phyloP scores from a whole-genome alignment of 345 rosid species.

The Diplotaxis tenuifolia region DNA sequence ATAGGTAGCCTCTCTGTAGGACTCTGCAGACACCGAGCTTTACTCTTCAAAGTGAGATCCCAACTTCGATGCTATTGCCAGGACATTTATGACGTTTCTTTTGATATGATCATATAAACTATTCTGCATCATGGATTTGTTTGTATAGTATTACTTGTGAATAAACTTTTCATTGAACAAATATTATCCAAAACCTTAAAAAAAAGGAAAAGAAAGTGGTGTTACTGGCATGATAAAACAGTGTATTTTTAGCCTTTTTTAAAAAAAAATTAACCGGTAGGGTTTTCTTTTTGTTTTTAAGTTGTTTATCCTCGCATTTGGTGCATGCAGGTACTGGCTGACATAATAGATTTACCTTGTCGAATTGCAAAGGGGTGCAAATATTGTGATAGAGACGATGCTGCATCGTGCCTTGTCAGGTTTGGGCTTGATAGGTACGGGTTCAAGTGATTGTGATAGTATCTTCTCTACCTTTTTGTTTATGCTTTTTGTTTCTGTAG shows the following conservation, averaged over 20 bases:
- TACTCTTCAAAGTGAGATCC: conserved; percentile 85
- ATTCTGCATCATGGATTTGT: neutral
- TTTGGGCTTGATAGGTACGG: conserved; percentile 86
- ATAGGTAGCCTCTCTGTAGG: conserved; percentile 90
- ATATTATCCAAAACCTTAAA: too few relatives aligned
- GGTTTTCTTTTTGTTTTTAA: neutral
- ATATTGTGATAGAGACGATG: conserved; percentile 82
- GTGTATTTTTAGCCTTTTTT: neutral
- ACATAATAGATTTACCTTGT: conserved; percentile 89
- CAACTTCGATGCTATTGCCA: conserved; percentile 12
- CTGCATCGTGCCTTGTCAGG: conserved; percentile 95
- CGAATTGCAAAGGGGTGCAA: conserved; percentile 98
- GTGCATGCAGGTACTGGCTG: conserved; percentile 81
- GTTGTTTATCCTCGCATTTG: conserved; percentile 11
- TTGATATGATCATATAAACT: neutral
- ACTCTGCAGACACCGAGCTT: conserved; percentile 93
- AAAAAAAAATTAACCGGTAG: too few relatives aligned
- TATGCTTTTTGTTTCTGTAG: conserved; percentile 15
- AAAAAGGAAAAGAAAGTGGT: neutral
- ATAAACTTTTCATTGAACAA: neutral
- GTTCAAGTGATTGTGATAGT: conserved; percentile 16
- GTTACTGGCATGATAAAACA: neutral
- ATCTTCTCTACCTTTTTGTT: neutral
- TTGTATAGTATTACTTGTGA: conserved; percentile 2
- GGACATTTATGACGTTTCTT: neutral